Conservation (phyloP, 148 eudicot genomes). For the Gaultheria prostrata region DNA sequence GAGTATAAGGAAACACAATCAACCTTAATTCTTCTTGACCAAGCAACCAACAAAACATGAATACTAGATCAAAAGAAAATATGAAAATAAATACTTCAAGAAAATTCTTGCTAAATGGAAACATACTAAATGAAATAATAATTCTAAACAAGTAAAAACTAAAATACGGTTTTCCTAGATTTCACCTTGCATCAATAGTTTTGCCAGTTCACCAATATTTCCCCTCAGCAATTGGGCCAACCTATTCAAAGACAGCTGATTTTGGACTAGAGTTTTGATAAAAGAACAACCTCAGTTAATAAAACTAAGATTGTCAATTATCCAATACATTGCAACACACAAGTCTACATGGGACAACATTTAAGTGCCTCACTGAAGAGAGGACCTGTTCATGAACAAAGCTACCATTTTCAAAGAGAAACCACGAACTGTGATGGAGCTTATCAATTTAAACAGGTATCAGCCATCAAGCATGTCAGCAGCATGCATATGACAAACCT, state of each 20-base stretch:
- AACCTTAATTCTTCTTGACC: no score
- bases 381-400: neutral
- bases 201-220: constrained; percentile 1
- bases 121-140: no score
- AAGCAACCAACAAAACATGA: no score
- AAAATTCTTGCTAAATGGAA: no score
- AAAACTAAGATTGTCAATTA: neutral
- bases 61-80: no score
- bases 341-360: neutral
- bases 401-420: neutral
- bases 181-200: neutral
- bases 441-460: neutral
- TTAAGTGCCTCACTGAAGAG: neutral
- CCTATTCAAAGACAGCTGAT: neutral
- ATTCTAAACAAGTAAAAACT: no score
- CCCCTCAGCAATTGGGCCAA: neutral
- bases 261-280: neutral
- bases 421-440: neutral
- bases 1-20: no score
- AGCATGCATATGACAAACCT: constrained; percentile 5
- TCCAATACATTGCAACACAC: neutral
- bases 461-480: neutral
- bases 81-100: no score
- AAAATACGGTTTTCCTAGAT: no score
- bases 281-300: constrained; percentile 6